phyloP scores from a whole-genome alignment of 768 basidiomycete genomes.

The Lactarius tabidus region DNA sequence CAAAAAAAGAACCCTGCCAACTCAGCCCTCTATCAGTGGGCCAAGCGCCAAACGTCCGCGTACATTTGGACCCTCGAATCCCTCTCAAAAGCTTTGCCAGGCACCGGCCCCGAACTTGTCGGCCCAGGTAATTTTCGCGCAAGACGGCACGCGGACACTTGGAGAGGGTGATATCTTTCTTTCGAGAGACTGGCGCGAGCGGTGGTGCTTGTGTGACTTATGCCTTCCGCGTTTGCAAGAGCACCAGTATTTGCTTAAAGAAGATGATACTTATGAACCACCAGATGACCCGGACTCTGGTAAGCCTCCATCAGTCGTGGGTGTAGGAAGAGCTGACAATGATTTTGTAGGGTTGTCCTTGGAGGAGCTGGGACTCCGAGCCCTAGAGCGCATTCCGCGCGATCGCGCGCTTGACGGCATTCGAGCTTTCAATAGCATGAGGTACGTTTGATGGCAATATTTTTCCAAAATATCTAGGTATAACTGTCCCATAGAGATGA shows the following conservation, averaged over 20 bases:
- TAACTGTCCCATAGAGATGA: constrained; percentile 49
- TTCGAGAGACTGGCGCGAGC: constrained; percentile 63
- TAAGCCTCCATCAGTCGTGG: constrained; percentile 28
- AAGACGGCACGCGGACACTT: constrained; percentile 31
- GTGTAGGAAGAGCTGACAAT: neutral
- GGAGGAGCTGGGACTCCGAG: constrained; percentile 81
- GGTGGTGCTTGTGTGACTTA: constrained; percentile 76
- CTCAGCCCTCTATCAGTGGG: constrained; percentile 32
- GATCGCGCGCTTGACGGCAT: constrained; percentile 82
- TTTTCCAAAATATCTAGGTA: neutral
- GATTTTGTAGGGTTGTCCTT: constrained; percentile 57
- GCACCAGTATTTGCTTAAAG: constrained; percentile 60
- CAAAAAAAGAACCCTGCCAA: constrained; percentile 43
- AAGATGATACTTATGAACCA: constrained; percentile 81
- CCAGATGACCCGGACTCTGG: constrained; percentile 86
- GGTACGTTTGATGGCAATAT: constrained; percentile 41
- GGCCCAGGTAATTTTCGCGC: constrained; percentile 46
- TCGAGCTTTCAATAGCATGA: constrained; percentile 77
- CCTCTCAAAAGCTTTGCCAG: constrained; percentile 39
- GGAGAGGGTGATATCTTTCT: constrained; percentile 75
- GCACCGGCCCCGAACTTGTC: constrained; percentile 49
- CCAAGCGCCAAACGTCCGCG: constrained; percentile 44
- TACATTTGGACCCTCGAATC: constrained; percentile 39
- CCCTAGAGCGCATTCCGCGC: constrained; percentile 66
- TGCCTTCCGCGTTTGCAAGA: constrained; percentile 54